Base-by-base conservation (phyloP, 2,329 filamentous ascomycete genomes). In the Trichophyton equinum region DNA sequence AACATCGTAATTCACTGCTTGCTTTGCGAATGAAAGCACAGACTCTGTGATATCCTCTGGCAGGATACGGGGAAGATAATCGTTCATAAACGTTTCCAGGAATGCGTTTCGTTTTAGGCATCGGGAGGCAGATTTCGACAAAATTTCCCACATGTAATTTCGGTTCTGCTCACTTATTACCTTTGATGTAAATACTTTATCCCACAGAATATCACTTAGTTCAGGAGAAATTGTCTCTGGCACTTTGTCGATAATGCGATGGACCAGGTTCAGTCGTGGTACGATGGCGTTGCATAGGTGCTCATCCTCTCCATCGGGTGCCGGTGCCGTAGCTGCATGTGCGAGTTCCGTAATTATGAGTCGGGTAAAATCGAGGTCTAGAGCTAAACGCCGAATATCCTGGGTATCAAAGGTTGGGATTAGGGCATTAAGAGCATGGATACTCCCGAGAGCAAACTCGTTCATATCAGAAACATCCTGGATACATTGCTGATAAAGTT, bases 141-240 rank as follows among this genome's bases (percentile, higher is more conserved):
- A 73, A 61, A 86, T 81, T 27, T 81, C 76, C 91, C 91, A 95
- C 0, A 85, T 86, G 13, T 79, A 75, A 62, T 82, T 80, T 60
- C 88, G 80, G 62, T 88, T 84, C 7, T 81, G 78, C 2, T 79
- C 74, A 25, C 81, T 82, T 3, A 84, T 74, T 2, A 85, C 83
- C 44, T 78, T 74, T 3, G 80, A 77, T 11, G 89, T 87, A 56
- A 95, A 83, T 27, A 94, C 77, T 44, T 86, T 77, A 61, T 86
- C 78, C 89, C 89, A 95, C 1, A 95, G 78, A 11, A 77, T 77
- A 47, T 78, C 75, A 15, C 86, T 85, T 3, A 88, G 77, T 1
- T 86, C 81, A 2, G 77, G 68, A 0, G 82, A 80, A 55, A 95
- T 81, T 0, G 82, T 81, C 7, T 79, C 75, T 0, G 86, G 80